Conservation (phyloP, 2,329 filamentous ascomycete species). For the Immersiporthe knoxdaviesiana region DNA sequence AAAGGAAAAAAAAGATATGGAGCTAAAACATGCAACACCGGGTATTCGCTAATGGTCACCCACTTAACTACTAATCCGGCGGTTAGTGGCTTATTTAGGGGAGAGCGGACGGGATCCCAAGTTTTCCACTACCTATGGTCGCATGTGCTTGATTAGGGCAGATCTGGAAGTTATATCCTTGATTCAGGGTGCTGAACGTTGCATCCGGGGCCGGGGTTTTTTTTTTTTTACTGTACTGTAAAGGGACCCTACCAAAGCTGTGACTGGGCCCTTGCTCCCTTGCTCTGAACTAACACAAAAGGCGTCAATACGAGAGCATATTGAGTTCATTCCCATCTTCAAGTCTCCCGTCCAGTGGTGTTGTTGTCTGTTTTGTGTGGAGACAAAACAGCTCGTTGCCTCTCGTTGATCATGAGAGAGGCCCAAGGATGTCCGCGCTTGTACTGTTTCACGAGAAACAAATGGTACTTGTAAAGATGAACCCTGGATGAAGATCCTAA, state of each 20-base stretch:
- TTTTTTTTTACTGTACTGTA: not conserved
- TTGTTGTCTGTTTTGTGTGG: not conserved
- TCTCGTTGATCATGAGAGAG: not conserved
- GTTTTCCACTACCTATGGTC: slow-evolving; percentile 13
- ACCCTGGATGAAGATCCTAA: not conserved
- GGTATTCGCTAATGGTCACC: slow-evolving; percentile 19
- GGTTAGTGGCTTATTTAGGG: slow-evolving; percentile 12
- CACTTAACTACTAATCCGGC: slow-evolving; percentile 19
- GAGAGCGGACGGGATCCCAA: slow-evolving; percentile 14
- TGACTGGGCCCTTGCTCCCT: not conserved
- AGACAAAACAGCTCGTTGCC: not conserved
- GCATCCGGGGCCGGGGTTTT: not conserved
- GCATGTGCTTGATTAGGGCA: not conserved
- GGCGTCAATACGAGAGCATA: not conserved
- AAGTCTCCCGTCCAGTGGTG: not conserved
- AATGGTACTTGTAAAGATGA: not conserved
- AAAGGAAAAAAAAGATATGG: not conserved
- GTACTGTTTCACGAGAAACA: not conserved
- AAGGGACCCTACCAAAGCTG: not conserved
- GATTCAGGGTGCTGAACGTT: not conserved
- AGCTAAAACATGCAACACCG: slow-evolving; percentile 10
- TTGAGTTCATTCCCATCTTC: not conserved
- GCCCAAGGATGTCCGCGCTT: not conserved
- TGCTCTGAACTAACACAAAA: not conserved
- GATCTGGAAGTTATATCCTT: not conserved